Percentiles rank a stretch among this genome's conserved stretches.
These are phyloP conservation scores for Sedum album DNA, from an alignment of 164 flowering plant genomes.

Conservation along the genomic window DNA sequence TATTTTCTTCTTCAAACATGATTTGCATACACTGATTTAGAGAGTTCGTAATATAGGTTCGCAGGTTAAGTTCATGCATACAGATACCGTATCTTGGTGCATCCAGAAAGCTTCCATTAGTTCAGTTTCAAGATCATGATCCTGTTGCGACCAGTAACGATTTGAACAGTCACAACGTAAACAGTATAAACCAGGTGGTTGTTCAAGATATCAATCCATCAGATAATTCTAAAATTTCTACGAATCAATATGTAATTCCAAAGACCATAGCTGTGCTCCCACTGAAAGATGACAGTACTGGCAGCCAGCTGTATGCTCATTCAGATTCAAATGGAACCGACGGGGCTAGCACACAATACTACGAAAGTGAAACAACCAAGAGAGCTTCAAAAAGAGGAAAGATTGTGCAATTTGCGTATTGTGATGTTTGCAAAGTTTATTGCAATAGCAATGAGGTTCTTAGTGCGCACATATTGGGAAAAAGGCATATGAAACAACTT, in stretches of 20 bases:
- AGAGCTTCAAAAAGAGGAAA: slow-evolving; percentile 12
- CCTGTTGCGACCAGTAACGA: not conserved
- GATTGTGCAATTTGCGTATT: slow-evolving; percentile 18
- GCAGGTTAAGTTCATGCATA: not conserved
- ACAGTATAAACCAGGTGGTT: not conserved
- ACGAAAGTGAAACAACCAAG: not conserved
- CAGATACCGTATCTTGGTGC: not conserved
- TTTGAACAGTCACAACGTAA: not conserved
- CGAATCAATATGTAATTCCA: not conserved
- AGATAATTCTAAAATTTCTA: not conserved
- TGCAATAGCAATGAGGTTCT: slow-evolving; percentile 19
- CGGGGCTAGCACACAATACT: not conserved
- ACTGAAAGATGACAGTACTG: not conserved
- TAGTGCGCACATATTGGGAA: slow-evolving; percentile 16
- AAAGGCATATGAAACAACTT: slow-evolving; percentile 19
- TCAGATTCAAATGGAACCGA: too few relatives aligned
- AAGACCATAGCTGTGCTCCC: not conserved
- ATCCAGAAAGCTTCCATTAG: not conserved
- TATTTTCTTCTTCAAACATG: too few relatives aligned
- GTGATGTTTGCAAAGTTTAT: slow-evolving; percentile 26
- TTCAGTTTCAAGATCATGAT: slow-evolving; percentile 1
- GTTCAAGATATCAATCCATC: not conserved
- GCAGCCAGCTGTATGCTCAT: not conserved
- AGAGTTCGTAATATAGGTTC: not conserved
- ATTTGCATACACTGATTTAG: not conserved